Base-by-base conservation (phyloP, 768 basidiomycete genomes). In the Suillus discolor region DNA sequence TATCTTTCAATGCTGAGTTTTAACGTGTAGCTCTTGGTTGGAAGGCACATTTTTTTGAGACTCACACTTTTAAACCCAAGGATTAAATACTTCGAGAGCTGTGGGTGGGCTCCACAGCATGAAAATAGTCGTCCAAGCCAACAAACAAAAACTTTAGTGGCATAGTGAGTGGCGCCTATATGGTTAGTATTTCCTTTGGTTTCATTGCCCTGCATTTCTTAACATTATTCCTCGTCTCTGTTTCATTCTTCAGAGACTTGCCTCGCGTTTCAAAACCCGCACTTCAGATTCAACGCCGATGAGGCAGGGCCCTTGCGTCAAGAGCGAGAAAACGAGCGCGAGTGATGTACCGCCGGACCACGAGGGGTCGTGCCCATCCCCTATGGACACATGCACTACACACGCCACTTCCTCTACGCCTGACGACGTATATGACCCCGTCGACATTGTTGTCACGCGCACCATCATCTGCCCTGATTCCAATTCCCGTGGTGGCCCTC, bases 401-500 rank as follows among this genome's bases (percentile, higher is more conserved):
- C 25, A 2, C 34, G 15, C 67, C 71, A 49, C 47, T 7, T 38
- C 39, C 15, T 41, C 64, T 11, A 44, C 62, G 2, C 62, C 62
- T 6, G 57, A 72, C 9, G 74, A 75, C n/a, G 72, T 70, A 2
- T 71, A 64, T 51, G 71, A 73, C 64, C 71, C 71, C 16, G 77
- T 77, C 4, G 73, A 76, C 64, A 72, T 72, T 64, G 66, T 70
- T 57, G 71, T 78, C 38, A 77, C 77, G 36, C 79, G 78, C 61
- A 80, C 77, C 54, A 75, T 78, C 71, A 74, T 82, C 65, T 76
- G 73, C 18, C 79, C 79, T 4, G 31, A 66, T 9, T 64, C 75
- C 2, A 53, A 25, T 28, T 16, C 25, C 15, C 8, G 2, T 53
- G 25, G 16, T 25, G 13, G 4, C 4, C 16, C 25, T 28, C 25